Percentiles rank a stretch among this genome's conserved stretches.
Conservation (phyloP, 2,329 filamentous ascomycete genomes). For the Hypoxylon sp. region DNA sequence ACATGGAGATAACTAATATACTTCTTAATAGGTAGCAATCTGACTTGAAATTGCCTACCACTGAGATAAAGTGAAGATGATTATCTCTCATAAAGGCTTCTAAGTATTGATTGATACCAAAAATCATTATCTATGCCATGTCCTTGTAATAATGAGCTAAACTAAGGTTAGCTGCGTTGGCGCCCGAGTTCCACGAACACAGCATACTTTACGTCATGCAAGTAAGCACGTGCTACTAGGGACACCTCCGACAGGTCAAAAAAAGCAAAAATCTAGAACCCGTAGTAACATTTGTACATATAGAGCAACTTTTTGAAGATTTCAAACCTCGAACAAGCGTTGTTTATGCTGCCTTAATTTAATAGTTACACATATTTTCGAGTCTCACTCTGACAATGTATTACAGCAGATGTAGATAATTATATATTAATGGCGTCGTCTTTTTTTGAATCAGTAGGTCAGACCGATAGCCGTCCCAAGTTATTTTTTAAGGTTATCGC, state of each 20-base stretch:
- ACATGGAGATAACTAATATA: no score
- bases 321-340: background rate
- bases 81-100: no score
- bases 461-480: conserved; percentile 20
- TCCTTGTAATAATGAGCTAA: background rate
- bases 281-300: conserved; percentile 15
- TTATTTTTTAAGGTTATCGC: conserved; percentile 39
- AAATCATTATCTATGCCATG: no score
- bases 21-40: no score
- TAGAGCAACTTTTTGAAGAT: background rate
- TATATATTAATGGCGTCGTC: conserved; percentile 2
- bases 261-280: conserved; percentile 24
- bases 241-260: conserved; percentile 29
- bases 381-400: background rate
- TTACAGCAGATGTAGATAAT: background rate
- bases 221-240: conserved; percentile 29
- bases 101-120: no score
- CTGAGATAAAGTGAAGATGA: no score
- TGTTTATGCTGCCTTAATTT: background rate
- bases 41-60: no score
- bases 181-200: background rate
- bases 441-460: background rate
- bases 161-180: background rate
- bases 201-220: conserved; percentile 34
- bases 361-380: background rate